These are phyloP conservation scores for Oemleria cerasiformis DNA, from an alignment of 306 rosid genomes.

Conservation along the genomic window DNA sequence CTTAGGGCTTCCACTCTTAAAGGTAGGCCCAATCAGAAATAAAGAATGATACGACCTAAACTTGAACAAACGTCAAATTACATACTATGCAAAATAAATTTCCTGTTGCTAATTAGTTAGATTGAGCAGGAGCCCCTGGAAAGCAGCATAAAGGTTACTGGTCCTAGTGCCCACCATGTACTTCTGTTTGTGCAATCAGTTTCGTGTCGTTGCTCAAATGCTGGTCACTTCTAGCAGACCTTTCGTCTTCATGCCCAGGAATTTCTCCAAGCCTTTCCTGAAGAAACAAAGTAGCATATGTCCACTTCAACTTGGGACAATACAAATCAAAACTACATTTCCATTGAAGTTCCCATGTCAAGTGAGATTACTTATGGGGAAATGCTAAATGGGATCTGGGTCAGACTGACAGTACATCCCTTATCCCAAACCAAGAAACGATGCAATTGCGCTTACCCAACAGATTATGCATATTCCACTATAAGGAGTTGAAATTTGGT, in stretches of 20 bases:
- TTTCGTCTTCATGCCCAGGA: slow-evolving; percentile 53
- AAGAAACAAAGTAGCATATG: slow-evolving; percentile 14
- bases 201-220: slow-evolving; percentile 46
- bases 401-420: not conserved
- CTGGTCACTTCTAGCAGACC: slow-evolving; percentile 54
- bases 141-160: slow-evolving; percentile 35
- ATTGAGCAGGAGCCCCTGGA: slow-evolving; percentile 45
- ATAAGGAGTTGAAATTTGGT: not conserved
- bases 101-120: slow-evolving; percentile 72
- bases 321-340: not conserved
- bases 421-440: not conserved
- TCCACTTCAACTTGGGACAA: not conserved
- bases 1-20: slow-evolving; percentile 31
- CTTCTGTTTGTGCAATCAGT: slow-evolving; percentile 50
- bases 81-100: slow-evolving; percentile 49
- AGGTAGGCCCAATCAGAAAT: slow-evolving; percentile 35
- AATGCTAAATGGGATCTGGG: too few relatives aligned
- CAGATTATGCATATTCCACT: not conserved
- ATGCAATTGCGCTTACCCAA: not conserved
- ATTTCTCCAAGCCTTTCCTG: slow-evolving; percentile 85
- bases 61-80: slow-evolving; percentile 42
- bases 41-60: slow-evolving; percentile 32
- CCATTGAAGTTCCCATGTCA: not conserved
- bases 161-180: slow-evolving; percentile 47
- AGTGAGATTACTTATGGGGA: too few relatives aligned